Conservation (phyloP, 169 alveolate species). For the Cryptosporidium ubiquitum region DNA sequence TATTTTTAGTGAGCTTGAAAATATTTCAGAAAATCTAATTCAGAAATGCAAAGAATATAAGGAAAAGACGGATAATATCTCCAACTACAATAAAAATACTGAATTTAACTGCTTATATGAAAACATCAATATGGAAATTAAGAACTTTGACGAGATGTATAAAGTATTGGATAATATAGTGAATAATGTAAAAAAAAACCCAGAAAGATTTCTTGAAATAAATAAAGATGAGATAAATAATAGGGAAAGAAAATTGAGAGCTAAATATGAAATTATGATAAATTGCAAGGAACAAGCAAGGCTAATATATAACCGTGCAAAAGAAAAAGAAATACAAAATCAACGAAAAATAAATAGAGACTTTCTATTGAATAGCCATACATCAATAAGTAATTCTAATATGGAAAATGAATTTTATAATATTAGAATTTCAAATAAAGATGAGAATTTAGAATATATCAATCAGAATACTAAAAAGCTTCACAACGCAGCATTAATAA, state of each 20-base stretch:
- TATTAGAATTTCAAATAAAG: background rate
- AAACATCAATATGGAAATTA: constrained; percentile 6
- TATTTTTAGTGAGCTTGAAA: constrained; percentile 47
- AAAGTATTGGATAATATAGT: background rate
- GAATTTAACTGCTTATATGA: background rate
- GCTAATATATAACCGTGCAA: background rate
- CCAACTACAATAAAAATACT: background rate
- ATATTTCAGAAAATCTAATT: constrained; percentile 1
- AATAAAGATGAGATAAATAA: constrained; percentile 14
- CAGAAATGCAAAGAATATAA: background rate
- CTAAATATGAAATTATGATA: background rate
- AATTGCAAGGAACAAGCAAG: constrained; percentile 11
- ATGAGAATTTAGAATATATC: constrained; percentile 24
- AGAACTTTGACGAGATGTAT: constrained; percentile 1
- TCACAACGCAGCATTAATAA: constrained; percentile 42
- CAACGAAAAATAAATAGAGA: constrained; percentile 25
- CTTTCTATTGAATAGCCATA: background rate
- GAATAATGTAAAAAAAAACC: constrained; percentile 9
- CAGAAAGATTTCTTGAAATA: constrained; percentile 28
- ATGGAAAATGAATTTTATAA: background rate
- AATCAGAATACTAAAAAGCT: constrained; percentile 32
- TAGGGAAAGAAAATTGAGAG: constrained; percentile 26
- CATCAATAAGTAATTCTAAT: background rate
- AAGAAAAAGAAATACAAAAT: constrained; percentile 2
- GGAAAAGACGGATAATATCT: background rate